Conservation (phyloP, 257 asterid species). For the Ligustrum vulgare region DNA sequence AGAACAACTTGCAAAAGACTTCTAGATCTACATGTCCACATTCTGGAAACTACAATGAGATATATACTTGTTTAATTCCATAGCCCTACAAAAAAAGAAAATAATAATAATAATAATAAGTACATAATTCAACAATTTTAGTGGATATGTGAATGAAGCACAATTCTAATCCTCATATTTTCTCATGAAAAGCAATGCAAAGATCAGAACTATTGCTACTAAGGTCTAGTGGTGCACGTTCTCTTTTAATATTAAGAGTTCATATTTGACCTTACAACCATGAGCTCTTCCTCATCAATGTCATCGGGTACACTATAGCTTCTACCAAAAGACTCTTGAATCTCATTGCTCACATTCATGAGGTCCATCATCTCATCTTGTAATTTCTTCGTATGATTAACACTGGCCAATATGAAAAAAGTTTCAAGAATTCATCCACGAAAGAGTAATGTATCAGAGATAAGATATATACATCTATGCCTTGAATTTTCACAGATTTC, state of each 20-base stretch:
- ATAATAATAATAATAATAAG: no score
- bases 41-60: background rate
- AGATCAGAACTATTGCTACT: background rate
- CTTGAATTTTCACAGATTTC: conserved; percentile 99
- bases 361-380: conserved; percentile 99
- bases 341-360: conserved; percentile 96
- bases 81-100: background rate
- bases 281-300: conserved; percentile 91
- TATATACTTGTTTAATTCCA: background rate
- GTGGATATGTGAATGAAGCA: background rate
- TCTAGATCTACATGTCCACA: background rate
- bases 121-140: background rate
- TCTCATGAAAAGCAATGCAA: conserved; percentile 1
- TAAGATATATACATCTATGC: conserved; percentile 72
- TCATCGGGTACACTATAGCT: conserved; percentile 96
- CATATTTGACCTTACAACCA: conserved; percentile 64
- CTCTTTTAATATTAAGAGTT: conserved; percentile 8
- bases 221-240: background rate
- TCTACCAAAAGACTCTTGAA: conserved; percentile 95
- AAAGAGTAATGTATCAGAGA: conserved; percentile 16
- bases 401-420: conserved; percentile 8
- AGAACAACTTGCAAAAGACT: background rate
- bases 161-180: conserved; percentile 5
- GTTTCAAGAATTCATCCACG: conserved; percentile 12
- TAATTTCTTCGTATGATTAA: conserved; percentile 52